phyloP scores from a whole-genome alignment of 345 rosid genomes.

The rapeseed (Brassica napus) region DNA sequence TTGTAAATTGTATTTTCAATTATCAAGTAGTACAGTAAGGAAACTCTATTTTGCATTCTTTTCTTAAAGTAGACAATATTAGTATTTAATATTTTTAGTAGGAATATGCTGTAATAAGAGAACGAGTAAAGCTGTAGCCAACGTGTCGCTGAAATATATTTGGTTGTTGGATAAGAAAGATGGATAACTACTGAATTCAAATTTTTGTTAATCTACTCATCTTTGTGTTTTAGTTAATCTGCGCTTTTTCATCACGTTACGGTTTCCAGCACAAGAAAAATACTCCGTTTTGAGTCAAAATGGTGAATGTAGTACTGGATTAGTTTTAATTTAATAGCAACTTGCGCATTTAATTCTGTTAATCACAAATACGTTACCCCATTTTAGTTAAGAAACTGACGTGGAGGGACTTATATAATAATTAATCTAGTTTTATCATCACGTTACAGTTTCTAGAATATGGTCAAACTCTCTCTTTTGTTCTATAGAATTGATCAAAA shows the following conservation, averaged over 20 bases:
- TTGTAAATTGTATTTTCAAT: no score
- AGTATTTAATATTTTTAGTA: neutral
- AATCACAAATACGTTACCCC: neutral
- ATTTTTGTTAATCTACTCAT: constrained; percentile 20
- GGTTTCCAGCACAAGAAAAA: neutral
- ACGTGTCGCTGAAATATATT: constrained; percentile 34
- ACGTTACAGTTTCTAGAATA: neutral
- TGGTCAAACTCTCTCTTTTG: constrained; percentile 22
- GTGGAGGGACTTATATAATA: neutral
- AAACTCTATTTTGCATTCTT: neutral
- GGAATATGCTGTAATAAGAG: neutral
- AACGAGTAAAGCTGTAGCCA: constrained; percentile 24
- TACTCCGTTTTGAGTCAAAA: neutral
- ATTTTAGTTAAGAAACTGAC: neutral
- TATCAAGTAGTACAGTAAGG: neutral
- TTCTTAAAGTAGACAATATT: neutral
- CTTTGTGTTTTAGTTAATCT: neutral
- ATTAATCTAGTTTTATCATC: constrained; percentile 8
- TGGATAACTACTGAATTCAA: constrained; percentile 26
- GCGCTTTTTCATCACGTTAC: neutral
- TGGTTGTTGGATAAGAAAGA: constrained; percentile 22
- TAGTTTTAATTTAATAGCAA: neutral
- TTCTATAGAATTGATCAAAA: constrained; percentile 4
- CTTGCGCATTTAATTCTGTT: neutral
- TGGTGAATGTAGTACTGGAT: neutral